phyloP scores from a whole-genome alignment of 345 rosid species.

The Moricandia arvensis region DNA sequence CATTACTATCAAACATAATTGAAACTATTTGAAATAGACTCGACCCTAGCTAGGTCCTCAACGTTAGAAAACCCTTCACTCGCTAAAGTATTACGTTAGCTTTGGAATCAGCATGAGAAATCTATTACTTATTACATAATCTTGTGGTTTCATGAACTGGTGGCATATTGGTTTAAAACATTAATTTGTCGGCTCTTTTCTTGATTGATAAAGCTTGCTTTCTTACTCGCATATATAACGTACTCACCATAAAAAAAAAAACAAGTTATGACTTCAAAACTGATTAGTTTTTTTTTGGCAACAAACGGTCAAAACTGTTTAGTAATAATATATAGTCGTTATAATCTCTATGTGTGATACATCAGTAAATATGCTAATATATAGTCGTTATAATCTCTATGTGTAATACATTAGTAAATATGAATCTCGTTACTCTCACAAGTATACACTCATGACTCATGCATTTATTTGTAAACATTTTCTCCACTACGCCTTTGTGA shows the following conservation, averaged over 20 bases:
- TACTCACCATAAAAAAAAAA: not conserved
- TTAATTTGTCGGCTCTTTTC: not conserved
- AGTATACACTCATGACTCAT: not conserved
- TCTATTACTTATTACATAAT: not conserved
- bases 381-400: not conserved
- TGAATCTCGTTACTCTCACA: not conserved
- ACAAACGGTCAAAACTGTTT: too few species aligned
- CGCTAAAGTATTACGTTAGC: not conserved
- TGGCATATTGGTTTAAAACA: not conserved
- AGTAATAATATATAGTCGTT: not conserved
- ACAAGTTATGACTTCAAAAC: not conserved
- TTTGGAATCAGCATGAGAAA: not conserved
- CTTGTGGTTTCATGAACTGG: not conserved
- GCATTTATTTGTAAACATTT: not conserved
- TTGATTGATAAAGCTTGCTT: not conserved
- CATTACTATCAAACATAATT: not conserved
- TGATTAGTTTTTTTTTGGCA: not conserved
- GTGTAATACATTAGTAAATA: not conserved
- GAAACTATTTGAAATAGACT: not conserved
- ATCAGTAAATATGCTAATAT: not conserved
- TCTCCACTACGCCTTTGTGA: conserved; percentile 20
- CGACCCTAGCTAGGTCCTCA: not conserved
- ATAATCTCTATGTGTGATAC: not conserved
- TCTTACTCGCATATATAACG: not conserved
- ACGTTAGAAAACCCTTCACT: not conserved